Evolutionary conservation across 768 basidiomycete genomes (phyloP), one percentile per base, ranked within the genome.

Genomic region (Suillus fuscotomentosus): DNA sequence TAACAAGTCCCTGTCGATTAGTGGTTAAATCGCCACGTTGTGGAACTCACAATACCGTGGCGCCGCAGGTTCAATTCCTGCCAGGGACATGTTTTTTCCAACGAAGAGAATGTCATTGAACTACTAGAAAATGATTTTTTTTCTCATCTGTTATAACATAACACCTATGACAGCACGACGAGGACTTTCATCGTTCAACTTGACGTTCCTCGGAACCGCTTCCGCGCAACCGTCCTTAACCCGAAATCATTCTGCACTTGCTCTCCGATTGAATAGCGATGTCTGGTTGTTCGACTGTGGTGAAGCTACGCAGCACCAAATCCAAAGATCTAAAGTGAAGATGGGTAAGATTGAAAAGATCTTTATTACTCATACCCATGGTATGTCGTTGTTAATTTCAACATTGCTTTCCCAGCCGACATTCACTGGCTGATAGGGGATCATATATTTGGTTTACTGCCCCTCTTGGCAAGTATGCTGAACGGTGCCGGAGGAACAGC

Each of bases 281-380:
- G 86, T 91, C 62, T 94, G 92, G 92, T 73, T 94, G 8, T 93
- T 94, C 69, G 92, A 94, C 71, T 94, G 92, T 73, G 92, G 92
- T 24, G 92, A 94, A 75, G 91, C 87, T 15, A 93, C 92, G 3
- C 92, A 93, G 69, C 85, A 89, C 70, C 91, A 87, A 69, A 69
- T 94, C 5, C 90, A 92, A 74, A 86, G 83, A 72, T 90, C 89
- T 66, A 68, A 62, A 2, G 81, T 95, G n/a, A 90, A 86, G 75
- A 89, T 92, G 87, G 88, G 91, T 38, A 88, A 75, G 71, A 88
- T 95, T 56, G 82, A 84, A 65, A 94, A 93, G 74, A 85, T 96
- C 34, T 94, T 95, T 73, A 87, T 95, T 65, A 95, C 94, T 1
- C 94, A 96, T 76, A 90, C 90, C 0, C 94, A 95, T 77, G 93